Percentiles rank a stretch among this genome's conserved stretches.
Conservation (phyloP, 257 asterid species). For the Jacaranda mimosifolia region DNA sequence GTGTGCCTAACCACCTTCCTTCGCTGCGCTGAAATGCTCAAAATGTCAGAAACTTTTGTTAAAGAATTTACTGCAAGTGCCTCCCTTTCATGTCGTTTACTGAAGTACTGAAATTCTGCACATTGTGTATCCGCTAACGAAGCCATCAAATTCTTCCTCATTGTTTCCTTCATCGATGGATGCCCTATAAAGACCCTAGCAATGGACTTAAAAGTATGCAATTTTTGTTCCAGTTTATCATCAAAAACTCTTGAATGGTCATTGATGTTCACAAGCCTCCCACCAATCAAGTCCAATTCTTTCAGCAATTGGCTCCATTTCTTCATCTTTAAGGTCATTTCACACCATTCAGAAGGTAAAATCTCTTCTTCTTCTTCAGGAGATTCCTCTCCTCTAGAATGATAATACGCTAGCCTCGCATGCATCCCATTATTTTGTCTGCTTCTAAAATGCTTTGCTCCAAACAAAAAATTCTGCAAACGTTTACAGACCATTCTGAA, state of each 20-base stretch:
- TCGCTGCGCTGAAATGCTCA: constrained; percentile 77
- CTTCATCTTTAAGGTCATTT: constrained; percentile 56
- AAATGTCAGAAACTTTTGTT: constrained; percentile 62
- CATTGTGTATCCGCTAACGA: constrained; percentile 33
- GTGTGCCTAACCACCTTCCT: constrained; percentile 75
- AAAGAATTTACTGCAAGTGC: constrained; percentile 59
- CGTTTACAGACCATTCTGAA: constrained; percentile 47
- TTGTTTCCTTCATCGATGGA: constrained; percentile 62
- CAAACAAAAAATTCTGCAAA: constrained; percentile 35
- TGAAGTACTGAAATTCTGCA: constrained; percentile 46
- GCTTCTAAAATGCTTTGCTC: constrained; percentile 32
- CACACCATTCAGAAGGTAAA: constrained; percentile 75
- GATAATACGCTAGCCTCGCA: constrained; percentile 36
- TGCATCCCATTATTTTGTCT: constrained; percentile 31
- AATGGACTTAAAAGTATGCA: constrained; percentile 67
- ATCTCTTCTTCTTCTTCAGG: constrained; percentile 41
- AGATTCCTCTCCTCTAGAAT: constrained; percentile 45
- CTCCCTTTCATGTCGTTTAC: constrained; percentile 56
- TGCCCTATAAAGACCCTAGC: constrained; percentile 63
- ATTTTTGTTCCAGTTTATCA: constrained; percentile 56
- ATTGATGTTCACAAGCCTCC: constrained; percentile 63
- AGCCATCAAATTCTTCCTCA: constrained; percentile 51
- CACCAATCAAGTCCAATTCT: constrained; percentile 72
- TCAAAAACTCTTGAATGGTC: constrained; percentile 63
- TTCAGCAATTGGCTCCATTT: constrained; percentile 64